These are phyloP conservation scores for Thymus quinquecostatus DNA, from an alignment of 257 asterid species.

Conservation along the genomic window DNA sequence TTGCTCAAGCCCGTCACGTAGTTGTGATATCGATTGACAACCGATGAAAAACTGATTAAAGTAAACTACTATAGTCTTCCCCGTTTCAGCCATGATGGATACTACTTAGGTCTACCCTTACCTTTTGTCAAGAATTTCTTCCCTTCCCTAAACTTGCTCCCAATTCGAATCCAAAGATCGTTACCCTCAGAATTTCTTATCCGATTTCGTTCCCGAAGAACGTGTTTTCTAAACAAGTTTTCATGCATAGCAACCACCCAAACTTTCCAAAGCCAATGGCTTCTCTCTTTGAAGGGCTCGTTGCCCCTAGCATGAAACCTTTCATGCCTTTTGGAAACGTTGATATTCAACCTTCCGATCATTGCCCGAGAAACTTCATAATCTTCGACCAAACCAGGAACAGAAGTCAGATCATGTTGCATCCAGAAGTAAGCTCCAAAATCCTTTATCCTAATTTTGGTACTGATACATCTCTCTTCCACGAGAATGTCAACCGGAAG, in stretches of 20 bases:
- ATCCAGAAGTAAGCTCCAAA: conserved; percentile 60
- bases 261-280: conserved; percentile 43
- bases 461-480: conserved; percentile 37
- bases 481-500: conserved; percentile 17
- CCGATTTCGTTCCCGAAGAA: background rate
- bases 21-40: conserved; percentile 40
- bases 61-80: conserved; percentile 20
- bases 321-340: conserved; percentile 43
- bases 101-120: conserved; percentile 37
- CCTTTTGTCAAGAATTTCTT: conserved; percentile 19
- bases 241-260: conserved; percentile 60
- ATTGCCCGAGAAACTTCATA: conserved; percentile 72
- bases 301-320: conserved; percentile 41
- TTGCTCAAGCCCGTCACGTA: conserved; percentile 94
- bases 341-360: conserved; percentile 55
- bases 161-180: background rate
- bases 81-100: conserved; percentile 37
- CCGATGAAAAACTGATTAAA: conserved; percentile 16
- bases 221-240: conserved; percentile 27
- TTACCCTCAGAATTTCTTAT: conserved; percentile 15
- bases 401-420: conserved; percentile 67
- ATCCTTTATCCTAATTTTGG: conserved; percentile 43
- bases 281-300: conserved; percentile 42
- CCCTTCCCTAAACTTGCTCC: conserved; percentile 22
- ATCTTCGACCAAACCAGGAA: conserved; percentile 64